These are phyloP conservation scores for Penicillium tannophilum DNA, from an alignment of 495 filamentous ascomycete species.

Conservation along the genomic window DNA sequence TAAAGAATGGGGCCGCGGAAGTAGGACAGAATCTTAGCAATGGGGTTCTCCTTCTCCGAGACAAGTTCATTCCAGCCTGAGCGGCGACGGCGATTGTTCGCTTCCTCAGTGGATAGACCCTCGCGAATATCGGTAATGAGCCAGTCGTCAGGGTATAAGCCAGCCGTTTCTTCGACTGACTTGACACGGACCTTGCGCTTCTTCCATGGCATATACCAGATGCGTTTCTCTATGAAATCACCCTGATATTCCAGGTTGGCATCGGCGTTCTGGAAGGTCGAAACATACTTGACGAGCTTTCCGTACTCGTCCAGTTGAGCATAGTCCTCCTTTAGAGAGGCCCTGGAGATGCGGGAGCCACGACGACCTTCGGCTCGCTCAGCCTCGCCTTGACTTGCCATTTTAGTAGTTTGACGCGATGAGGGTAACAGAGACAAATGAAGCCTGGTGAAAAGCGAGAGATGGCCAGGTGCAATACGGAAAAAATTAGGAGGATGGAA, in stretches of 20 bases:
- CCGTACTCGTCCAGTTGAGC: slow-evolving; percentile 52
- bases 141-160: slow-evolving; percentile 68
- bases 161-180: slow-evolving; percentile 30
- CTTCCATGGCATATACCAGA: slow-evolving; percentile 61
- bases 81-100: slow-evolving; percentile 59
- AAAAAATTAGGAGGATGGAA: background rate
- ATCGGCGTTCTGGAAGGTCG: slow-evolving; percentile 58
- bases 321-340: slow-evolving; percentile 42
- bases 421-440: background rate
- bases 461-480: no score
- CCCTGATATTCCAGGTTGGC: slow-evolving; percentile 28
- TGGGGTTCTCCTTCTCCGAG: slow-evolving; percentile 72
- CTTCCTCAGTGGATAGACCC: slow-evolving; percentile 57
- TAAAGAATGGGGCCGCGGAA: slow-evolving; percentile 83
- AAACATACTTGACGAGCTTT: slow-evolving; percentile 64
- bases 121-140: slow-evolving; percentile 67
- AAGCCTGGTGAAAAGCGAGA: background rate
- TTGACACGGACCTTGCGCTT: slow-evolving; percentile 54
- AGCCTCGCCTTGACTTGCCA: slow-evolving; percentile 16
- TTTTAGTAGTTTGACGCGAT: slow-evolving; percentile 3
- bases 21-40: slow-evolving; percentile 71
- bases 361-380: slow-evolving; percentile 16
- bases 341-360: slow-evolving; percentile 42
- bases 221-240: slow-evolving; percentile 35
- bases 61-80: slow-evolving; percentile 73